Conservation (phyloP, 1,284 basidiomycete genomes). For the Heliocybe sulcata region DNA sequence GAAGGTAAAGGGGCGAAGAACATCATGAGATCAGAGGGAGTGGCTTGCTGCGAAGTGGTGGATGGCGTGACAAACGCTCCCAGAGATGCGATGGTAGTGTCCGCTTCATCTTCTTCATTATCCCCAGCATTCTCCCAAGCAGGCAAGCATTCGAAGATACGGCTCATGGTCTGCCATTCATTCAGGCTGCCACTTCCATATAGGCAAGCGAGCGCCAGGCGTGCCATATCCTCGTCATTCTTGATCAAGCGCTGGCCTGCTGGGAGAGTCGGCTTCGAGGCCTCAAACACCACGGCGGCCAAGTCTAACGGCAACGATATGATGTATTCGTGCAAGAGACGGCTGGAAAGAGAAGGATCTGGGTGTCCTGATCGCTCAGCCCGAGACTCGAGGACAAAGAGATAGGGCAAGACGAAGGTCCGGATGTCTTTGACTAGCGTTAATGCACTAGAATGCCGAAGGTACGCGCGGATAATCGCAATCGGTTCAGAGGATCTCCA, state of each 20-base stretch:
- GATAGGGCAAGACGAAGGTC: constrained; percentile 80
- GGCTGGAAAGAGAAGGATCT: constrained; percentile 53
- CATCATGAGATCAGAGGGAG: constrained; percentile 68
- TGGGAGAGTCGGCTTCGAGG: constrained; percentile 82
- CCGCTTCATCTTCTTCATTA: constrained; percentile 63
- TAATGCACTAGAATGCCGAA: constrained; percentile 59
- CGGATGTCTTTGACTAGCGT: constrained; percentile 67
- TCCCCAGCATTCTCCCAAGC: constrained; percentile 72
- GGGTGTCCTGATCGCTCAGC: constrained; percentile 72
- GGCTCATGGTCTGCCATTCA: constrained; percentile 80
- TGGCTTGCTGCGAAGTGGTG: constrained; percentile 46
- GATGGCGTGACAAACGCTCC: constrained; percentile 75
- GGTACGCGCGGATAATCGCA: constrained; percentile 67
- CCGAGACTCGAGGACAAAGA: constrained; percentile 83
- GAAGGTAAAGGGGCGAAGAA: constrained; percentile 78
- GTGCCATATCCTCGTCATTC: constrained; percentile 77
- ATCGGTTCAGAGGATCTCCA: constrained; percentile 68
- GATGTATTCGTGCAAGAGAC: constrained; percentile 72
- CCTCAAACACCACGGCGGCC: constrained; percentile 75
- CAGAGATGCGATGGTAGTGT: constrained; percentile 75
- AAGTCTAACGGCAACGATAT: constrained; percentile 61
- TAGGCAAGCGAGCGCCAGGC: constrained; percentile 81
- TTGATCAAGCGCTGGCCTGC: constrained; percentile 65
- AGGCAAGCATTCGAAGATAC: constrained; percentile 90
- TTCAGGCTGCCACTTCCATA: constrained; percentile 73